phyloP scores from a whole-genome alignment of 2,329 filamentous ascomycete genomes.

The Diaporthe helianthi region DNA sequence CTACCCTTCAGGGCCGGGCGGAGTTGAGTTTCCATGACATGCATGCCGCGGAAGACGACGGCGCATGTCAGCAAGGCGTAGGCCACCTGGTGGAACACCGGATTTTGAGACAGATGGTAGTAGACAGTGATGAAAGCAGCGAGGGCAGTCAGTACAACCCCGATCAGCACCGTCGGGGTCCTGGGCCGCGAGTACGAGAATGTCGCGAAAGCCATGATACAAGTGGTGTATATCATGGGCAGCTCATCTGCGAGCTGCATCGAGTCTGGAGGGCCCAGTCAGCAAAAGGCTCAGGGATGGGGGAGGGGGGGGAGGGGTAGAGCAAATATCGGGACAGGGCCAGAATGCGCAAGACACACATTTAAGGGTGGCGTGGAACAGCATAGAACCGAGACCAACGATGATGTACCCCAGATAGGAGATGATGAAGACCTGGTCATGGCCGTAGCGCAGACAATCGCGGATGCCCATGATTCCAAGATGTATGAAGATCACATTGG shows the following conservation, averaged over 20 bases:
- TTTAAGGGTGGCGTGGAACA: conserved; percentile 64
- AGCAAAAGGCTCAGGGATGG: conserved; percentile 19
- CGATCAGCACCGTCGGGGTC: conserved; percentile 43
- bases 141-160: conserved; percentile 60
- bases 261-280: conserved; percentile 50
- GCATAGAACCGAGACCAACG: conserved; percentile 61
- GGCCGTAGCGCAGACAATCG: conserved; percentile 74
- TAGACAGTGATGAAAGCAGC: conserved; percentile 75
- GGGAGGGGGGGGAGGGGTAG: too few species aligned
- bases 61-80: conserved; percentile 76
- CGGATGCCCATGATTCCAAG: conserved; percentile 77
- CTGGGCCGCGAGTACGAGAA: conserved; percentile 72
- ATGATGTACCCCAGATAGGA: conserved; percentile 61
- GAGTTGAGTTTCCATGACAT: conserved; percentile 68
- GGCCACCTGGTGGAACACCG: conserved; percentile 81
- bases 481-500: conserved; percentile 82
- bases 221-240: conserved; percentile 67
- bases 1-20: conserved; percentile 54
- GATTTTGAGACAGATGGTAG: conserved; percentile 84
- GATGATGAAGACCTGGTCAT: conserved; percentile 78
- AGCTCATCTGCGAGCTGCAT: conserved; percentile 68
- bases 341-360: conserved; percentile 48
- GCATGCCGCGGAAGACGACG: conserved; percentile 76
- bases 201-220: conserved; percentile 67
- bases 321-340: neutral